Percentiles rank a stretch among this genome's conserved stretches.
These are phyloP conservation scores for Medicago truncatula DNA, from an alignment of 306 rosid genomes.

Conservation along the genomic window MtrunA17r5.0-ANR NC_053042.1:53007001-53007500, in stretches of 20 bases:
- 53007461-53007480: no score
- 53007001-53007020: constrained; percentile 7
- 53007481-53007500: no score
- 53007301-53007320: constrained; percentile 53
- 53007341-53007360: constrained; percentile 42
- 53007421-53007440: neutral
- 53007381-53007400: constrained; percentile 23
- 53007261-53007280: constrained; percentile 36
- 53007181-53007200: no score
- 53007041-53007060: neutral
- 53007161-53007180: no score
- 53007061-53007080: no score
- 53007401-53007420: constrained; percentile 13
- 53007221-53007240: constrained; percentile 21
- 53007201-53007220: no score
- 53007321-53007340: constrained; percentile 33
- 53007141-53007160: no score
- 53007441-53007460: no score
- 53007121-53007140: no score
- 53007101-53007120: no score
- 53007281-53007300: constrained; percentile 39
- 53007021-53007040: neutral
- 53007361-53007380: constrained; percentile 41
- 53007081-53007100: no score
- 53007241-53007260: neutral